These are phyloP conservation scores for Torulaspora indica DNA, from an alignment of 805 yeast species.

Conservation along the genomic window DNA sequence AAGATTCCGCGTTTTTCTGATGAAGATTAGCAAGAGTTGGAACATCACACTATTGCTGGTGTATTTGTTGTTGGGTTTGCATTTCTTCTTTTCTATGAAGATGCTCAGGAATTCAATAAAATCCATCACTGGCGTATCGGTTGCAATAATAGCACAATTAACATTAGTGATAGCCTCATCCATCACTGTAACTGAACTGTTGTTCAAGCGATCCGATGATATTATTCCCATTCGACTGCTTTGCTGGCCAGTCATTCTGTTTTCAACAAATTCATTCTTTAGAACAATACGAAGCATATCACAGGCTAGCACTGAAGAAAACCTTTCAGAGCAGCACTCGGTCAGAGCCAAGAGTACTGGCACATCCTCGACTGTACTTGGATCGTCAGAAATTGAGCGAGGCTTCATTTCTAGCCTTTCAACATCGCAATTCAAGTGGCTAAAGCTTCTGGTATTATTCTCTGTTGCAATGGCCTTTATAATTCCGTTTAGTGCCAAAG, in stretches of 20 bases:
- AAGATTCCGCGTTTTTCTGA: slow-evolving; percentile 21
- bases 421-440: slow-evolving; percentile 6
- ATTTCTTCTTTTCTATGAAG: slow-evolving; percentile 6
- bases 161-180: slow-evolving; percentile 15
- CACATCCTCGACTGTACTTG: not conserved
- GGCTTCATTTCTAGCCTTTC: slow-evolving; percentile 36
- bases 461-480: slow-evolving; percentile 32
- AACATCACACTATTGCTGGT: not conserved
- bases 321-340: not conserved
- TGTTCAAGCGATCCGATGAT: slow-evolving; percentile 16
- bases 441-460: slow-evolving; percentile 4
- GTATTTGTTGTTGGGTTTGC: not conserved
- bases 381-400: slow-evolving; percentile 30
- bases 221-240: slow-evolving; percentile 16
- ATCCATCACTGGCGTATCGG: slow-evolving; percentile 14
- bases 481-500: slow-evolving; percentile 36
- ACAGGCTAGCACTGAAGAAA: slow-evolving; percentile 20
- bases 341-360: not conserved
- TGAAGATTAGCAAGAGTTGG: not conserved
- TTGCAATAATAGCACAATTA: slow-evolving; percentile 16
- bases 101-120: slow-evolving; percentile 13
- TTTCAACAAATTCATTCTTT: slow-evolving; percentile 6
- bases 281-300: slow-evolving; percentile 8
- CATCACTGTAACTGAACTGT: slow-evolving; percentile 15
- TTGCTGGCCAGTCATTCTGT: slow-evolving; percentile 14